phyloP scores from a whole-genome alignment of 164 flowering plant species.

The Protea cynaroides region DNA sequence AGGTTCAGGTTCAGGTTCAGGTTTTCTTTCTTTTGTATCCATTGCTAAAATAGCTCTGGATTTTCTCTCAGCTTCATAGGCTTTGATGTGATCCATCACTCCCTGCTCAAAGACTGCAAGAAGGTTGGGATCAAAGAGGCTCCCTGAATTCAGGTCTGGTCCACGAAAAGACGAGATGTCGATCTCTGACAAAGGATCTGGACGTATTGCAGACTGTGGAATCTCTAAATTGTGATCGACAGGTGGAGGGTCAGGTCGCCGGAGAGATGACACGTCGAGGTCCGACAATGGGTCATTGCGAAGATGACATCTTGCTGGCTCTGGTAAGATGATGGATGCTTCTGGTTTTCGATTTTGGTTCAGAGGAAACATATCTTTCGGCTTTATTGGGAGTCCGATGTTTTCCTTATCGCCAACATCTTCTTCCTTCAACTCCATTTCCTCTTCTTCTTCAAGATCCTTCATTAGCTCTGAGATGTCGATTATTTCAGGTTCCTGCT shows the following conservation, averaged over 20 bases:
- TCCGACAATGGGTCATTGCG: slow-evolving; percentile 8
- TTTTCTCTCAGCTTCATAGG: slow-evolving; percentile 28
- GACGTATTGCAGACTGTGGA: neutral
- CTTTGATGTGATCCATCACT: slow-evolving; percentile 21
- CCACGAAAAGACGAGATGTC: slow-evolving; percentile 25
- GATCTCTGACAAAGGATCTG: slow-evolving; percentile 19
- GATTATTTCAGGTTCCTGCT: slow-evolving; percentile 32
- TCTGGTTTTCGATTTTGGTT: slow-evolving; percentile 11
- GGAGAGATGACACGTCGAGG: slow-evolving; percentile 5
- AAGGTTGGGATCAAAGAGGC: slow-evolving; percentile 39
- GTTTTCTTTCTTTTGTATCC: no score
- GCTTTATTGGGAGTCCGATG: slow-evolving; percentile 26
- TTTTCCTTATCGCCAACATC: slow-evolving; percentile 51
- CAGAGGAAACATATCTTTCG: slow-evolving; percentile 9
- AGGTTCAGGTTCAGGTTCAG: slow-evolving; percentile 23
- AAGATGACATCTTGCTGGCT: slow-evolving; percentile 2
- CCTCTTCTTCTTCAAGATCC: slow-evolving; percentile 45
- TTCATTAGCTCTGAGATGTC: slow-evolving; percentile 49
- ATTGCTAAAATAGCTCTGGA: slow-evolving; percentile 14
- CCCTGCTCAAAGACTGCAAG: slow-evolving; percentile 33
- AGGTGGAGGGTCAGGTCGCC: neutral
- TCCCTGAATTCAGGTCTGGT: slow-evolving; percentile 32
- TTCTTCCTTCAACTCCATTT: slow-evolving; percentile 17
- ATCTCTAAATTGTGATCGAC: neutral
- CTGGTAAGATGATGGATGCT: neutral